These are phyloP conservation scores for Pythium phragmiticola DNA, from an alignment of 352 stramenopile genomes.

Conservation along the genomic window DNA sequence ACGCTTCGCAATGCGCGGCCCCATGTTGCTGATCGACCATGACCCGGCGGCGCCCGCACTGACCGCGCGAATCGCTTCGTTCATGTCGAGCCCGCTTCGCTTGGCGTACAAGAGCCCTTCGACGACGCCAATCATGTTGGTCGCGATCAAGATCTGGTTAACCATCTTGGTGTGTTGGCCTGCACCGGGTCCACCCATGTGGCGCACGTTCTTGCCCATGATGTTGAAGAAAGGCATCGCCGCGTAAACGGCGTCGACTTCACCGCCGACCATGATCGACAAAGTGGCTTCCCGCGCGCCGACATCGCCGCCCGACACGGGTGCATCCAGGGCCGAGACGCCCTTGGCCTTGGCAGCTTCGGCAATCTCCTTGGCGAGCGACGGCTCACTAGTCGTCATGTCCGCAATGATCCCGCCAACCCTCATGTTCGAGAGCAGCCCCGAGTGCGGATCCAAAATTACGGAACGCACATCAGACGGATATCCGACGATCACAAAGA, in stretches of 20 bases:
- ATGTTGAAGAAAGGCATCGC: constrained; percentile 87
- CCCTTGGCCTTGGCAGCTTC: constrained; percentile 65
- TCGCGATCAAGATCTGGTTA: constrained; percentile 89
- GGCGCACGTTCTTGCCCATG: constrained; percentile 88
- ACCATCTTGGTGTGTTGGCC: constrained; percentile 93
- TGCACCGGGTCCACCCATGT: constrained; percentile 82
- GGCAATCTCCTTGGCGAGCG: constrained; percentile 88
- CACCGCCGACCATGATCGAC: constrained; percentile 90
- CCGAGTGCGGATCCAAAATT: constrained; percentile 64
- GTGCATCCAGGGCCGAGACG: constrained; percentile 74
- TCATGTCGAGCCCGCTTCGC: constrained; percentile 82
- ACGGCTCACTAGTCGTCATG: constrained; percentile 89
- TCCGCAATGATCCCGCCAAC: constrained; percentile 85
- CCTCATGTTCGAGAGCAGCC: constrained; percentile 70
- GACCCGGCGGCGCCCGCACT: constrained; percentile 84
- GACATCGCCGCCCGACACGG: constrained; percentile 87
- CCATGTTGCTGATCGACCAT: constrained; percentile 90
- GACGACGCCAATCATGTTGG: constrained; percentile 88
- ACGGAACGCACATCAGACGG: constrained; percentile 81
- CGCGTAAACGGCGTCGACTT: constrained; percentile 75
- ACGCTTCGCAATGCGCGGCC: constrained; percentile 84
- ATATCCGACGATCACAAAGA: constrained; percentile 90
- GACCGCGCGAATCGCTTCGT: constrained; percentile 85
- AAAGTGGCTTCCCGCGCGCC: constrained; percentile 84
- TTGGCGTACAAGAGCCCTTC: constrained; percentile 89